Base-by-base conservation (phyloP, 768 basidiomycete genomes). In the Xerocomus potaroensis region DNA sequence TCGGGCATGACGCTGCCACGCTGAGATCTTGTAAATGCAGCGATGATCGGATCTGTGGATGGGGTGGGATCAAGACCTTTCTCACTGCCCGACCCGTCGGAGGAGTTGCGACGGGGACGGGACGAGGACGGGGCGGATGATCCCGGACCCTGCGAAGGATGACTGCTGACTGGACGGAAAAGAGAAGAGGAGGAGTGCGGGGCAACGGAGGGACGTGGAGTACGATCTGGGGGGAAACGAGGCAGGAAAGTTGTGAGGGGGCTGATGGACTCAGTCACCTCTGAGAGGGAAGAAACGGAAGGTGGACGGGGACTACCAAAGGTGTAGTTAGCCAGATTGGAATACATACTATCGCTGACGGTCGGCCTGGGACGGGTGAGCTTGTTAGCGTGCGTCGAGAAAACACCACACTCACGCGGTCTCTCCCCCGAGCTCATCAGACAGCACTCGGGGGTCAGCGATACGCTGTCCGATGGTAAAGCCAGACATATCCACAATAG, bases 161-260 rank as follows among this genome's bases (percentile, higher is more conserved):
- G 69, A 67, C 57, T 71, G 68, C 51, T 57, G 56, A 49, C 59
- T 52, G 35, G 30, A 38, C 36, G 37, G 37, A 38, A 38, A 23
- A 23, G 37, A 16, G 37, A 38, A n/a, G 19, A 23, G 37, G 37
- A 14, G 3, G 37, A n/a, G 37, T 24, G 44, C 9, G 40, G 27
- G 6, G 67, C 69, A 27, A 76, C 56, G 21, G 75, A 75, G 9
- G 69, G 70, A 32, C 75, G 72, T 5, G 75, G 75, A 0, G 75
- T 76, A 30, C 65, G 68, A 53, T 77, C 72, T 16, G 64, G 38
- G 30, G 66, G 69, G 33, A 48, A n/a, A 10, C 57, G 47, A 21
- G 23, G 23, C 15, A 26, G 15, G 19, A 55, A 4, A 53, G 33
- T 18, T 3, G 67, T 62, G 48, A 76, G 68, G 0, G 72, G 74